These are phyloP conservation scores for Fusarium lateritium DNA, from an alignment of 2,329 filamentous ascomycete genomes.

Conservation along the genomic window DNA sequence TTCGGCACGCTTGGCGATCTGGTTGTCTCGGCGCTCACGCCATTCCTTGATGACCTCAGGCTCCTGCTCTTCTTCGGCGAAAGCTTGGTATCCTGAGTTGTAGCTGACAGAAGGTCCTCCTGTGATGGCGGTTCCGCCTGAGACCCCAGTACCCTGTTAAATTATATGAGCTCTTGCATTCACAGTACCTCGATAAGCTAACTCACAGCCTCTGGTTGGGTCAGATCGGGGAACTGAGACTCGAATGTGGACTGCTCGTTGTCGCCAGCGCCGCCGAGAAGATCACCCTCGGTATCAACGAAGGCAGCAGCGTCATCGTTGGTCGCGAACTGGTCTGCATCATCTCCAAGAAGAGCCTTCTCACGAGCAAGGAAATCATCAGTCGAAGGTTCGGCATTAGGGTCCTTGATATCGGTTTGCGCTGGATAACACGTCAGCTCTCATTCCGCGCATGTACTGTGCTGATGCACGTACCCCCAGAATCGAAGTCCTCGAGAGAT, in stretches of 20 bases:
- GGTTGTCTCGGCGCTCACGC: conserved; percentile 89
- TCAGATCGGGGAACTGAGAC: conserved; percentile 89
- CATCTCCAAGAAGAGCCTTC: conserved; percentile 90
- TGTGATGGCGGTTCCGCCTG: conserved; percentile 71
- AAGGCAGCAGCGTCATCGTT: conserved; percentile 78
- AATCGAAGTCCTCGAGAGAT: conserved; percentile 83
- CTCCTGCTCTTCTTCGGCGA: conserved; percentile 80
- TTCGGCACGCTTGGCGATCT: conserved; percentile 86
- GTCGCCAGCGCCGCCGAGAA: conserved; percentile 79
- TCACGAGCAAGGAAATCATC: conserved; percentile 94
- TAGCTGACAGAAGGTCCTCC: conserved; percentile 77
- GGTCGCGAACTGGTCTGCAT: conserved; percentile 90
- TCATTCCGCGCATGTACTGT: conserved; percentile 19
- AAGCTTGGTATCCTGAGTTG: conserved; percentile 73
- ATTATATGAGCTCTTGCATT: conserved; percentile 23
- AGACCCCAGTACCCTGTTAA: conserved; percentile 51
- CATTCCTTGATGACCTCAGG: conserved; percentile 91
- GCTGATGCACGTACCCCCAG: conserved; percentile 65
- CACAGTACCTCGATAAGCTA: not conserved
- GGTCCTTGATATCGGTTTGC: conserved; percentile 75
- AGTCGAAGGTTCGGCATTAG: conserved; percentile 71
- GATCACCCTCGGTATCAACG: conserved; percentile 74
- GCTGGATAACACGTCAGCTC: conserved; percentile 62
- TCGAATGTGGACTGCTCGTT: conserved; percentile 75
- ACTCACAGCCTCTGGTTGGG: conserved; percentile 55